These are phyloP conservation scores for Pestalotiopsis sp. DNA, from an alignment of 2,329 filamentous ascomycete species.

Conservation along the genomic window DNA sequence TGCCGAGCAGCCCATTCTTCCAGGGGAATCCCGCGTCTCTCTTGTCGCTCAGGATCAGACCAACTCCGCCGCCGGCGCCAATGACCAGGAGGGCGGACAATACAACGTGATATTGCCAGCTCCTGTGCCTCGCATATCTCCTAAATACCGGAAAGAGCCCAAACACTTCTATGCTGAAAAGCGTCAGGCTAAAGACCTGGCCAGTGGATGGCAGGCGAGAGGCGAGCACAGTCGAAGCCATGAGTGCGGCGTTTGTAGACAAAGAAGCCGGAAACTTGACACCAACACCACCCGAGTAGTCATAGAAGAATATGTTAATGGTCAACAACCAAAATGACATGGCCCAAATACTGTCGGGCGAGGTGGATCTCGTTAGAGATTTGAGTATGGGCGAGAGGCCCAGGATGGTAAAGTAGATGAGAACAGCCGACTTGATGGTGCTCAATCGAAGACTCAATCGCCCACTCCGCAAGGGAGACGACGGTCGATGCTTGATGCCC, in stretches of 20 bases:
- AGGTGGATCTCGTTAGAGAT: slow-evolving; percentile 91
- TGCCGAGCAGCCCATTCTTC: slow-evolving; percentile 67
- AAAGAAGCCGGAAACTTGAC: slow-evolving; percentile 71
- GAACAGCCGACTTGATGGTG: slow-evolving; percentile 86
- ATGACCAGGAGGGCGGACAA: slow-evolving; percentile 78
- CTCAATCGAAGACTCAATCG: slow-evolving; percentile 61
- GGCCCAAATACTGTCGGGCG: slow-evolving; percentile 94
- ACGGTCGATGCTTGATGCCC: slow-evolving; percentile 34
- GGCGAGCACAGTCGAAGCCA: slow-evolving; percentile 93
- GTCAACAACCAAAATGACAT: slow-evolving; percentile 90
- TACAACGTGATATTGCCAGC: slow-evolving; percentile 77
- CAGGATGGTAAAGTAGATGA: slow-evolving; percentile 91
- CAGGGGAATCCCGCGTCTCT: slow-evolving; percentile 46
- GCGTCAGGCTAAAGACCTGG: slow-evolving; percentile 90
- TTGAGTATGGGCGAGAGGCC: slow-evolving; percentile 95
- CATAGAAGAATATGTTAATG: slow-evolving; percentile 97
- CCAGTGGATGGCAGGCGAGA: slow-evolving; percentile 86
- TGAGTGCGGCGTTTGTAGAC: slow-evolving; percentile 93
- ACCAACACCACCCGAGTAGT: slow-evolving; percentile 77
- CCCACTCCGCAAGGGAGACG: slow-evolving; percentile 35
- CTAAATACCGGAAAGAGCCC: slow-evolving; percentile 96
- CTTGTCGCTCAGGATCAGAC: slow-evolving; percentile 55
- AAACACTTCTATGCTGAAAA: slow-evolving; percentile 97
- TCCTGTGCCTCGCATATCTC: slow-evolving; percentile 80
- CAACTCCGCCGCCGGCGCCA: slow-evolving; percentile 78